These are phyloP conservation scores for Yamadazyma friedrichii DNA, from an alignment of 1,139 yeast species.

Conservation along the genomic window DNA sequence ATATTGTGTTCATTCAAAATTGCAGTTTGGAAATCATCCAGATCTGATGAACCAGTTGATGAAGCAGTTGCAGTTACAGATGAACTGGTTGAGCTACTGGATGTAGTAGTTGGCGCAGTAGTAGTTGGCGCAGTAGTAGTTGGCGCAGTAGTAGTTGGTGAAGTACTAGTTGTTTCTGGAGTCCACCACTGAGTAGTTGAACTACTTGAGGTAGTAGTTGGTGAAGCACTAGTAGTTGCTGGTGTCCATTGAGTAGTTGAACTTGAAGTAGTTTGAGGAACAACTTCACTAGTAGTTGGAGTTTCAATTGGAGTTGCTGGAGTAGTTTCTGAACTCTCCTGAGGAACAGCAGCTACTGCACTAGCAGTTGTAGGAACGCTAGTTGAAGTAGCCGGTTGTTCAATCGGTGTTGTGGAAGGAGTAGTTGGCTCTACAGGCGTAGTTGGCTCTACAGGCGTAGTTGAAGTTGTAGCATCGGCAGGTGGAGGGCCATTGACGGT, in stretches of 20 bases:
- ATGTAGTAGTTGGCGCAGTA: slow-evolving; percentile 13
- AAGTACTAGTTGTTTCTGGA: slow-evolving; percentile 8
- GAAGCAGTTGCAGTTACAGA: slow-evolving; percentile 14
- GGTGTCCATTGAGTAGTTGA: slow-evolving; percentile 14
- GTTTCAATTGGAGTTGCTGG: slow-evolving; percentile 11
- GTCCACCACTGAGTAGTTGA: slow-evolving; percentile 8
- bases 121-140: slow-evolving; percentile 8
- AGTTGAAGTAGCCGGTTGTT: slow-evolving; percentile 9
- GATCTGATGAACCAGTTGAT: slow-evolving; percentile 15
- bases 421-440: slow-evolving; percentile 2
- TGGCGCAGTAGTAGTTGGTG: slow-evolving; percentile 12
- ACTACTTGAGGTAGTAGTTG: slow-evolving; percentile 18
- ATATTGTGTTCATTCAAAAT: slow-evolving; percentile 51
- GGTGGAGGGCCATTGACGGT: slow-evolving; percentile 27
- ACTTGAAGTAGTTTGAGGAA: slow-evolving; percentile 11
- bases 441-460: slow-evolving; percentile 9
- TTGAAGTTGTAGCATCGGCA: slow-evolving; percentile 7
- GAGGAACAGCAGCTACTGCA: slow-evolving; percentile 13
- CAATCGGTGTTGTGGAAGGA: slow-evolving; percentile 10
- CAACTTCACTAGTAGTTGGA: slow-evolving; percentile 13
- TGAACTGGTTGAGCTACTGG: slow-evolving; percentile 19
- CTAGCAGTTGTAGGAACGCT: slow-evolving; percentile 17
- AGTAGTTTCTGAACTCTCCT: slow-evolving; percentile 5
- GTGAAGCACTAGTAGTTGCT: slow-evolving; percentile 12
- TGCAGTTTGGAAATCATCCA: slow-evolving; percentile 25